Conservation (phyloP, 1,139 yeast species). For the Suhomyces kunorum region DNA sequence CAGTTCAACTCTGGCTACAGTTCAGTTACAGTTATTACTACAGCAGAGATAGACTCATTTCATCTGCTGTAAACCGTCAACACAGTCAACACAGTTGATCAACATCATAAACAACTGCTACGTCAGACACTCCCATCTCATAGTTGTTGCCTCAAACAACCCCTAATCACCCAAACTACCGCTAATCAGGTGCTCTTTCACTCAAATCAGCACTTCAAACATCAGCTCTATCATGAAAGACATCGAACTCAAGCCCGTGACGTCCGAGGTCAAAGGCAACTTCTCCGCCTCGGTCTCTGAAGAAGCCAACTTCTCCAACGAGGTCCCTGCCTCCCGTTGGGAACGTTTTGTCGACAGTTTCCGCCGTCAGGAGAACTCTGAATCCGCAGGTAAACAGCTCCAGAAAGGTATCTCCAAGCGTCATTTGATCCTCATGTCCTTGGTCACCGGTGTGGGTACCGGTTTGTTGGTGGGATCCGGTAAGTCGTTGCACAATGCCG, state of each 20-base stretch:
- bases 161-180: too few relatives aligned
- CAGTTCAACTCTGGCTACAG: too few relatives aligned
- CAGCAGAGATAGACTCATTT: neutral
- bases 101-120: neutral
- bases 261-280: constrained; percentile 21
- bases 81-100: too few relatives aligned
- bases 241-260: constrained; percentile 20
- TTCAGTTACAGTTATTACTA: too few relatives aligned
- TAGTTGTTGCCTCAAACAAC: too few relatives aligned
- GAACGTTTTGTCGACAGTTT: constrained; percentile 35
- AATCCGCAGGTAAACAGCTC: constrained; percentile 31
- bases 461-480: constrained; percentile 46
- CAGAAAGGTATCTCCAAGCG: constrained; percentile 37
- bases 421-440: constrained; percentile 40
- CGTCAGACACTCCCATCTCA: too few relatives aligned
- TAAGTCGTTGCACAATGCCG: constrained; percentile 32
- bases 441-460: constrained; percentile 45
- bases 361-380: constrained; percentile 23
- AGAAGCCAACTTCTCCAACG: constrained; percentile 18
- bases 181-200: too few relatives aligned
- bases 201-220: neutral
- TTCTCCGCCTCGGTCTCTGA: constrained; percentile 17
- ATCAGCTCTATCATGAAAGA: constrained; percentile 13
- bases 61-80: neutral
- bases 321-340: constrained; percentile 19